phyloP scores from a whole-genome alignment of 495 filamentous ascomycete genomes.

The Penicillium ochrochloron region DNA sequence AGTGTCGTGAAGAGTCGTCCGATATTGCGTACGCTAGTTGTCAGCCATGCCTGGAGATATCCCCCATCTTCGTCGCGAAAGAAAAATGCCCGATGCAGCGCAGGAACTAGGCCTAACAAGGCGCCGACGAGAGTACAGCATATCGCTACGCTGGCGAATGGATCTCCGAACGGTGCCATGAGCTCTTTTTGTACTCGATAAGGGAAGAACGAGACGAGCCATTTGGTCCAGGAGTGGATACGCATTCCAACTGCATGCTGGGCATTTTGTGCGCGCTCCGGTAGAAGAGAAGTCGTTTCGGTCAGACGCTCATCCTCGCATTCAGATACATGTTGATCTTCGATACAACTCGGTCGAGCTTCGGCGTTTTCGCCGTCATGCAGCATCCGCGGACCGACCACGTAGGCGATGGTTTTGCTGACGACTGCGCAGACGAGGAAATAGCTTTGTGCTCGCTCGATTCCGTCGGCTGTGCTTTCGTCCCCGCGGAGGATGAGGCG shows the following conservation, averaged over 20 bases:
- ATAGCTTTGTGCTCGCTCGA: conserved; percentile 69
- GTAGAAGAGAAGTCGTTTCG: conserved; percentile 43
- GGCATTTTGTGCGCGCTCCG: neutral
- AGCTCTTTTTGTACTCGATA: neutral
- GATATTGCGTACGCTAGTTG: neutral
- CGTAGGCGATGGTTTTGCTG: conserved; percentile 66
- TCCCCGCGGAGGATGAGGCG: conserved; percentile 53
- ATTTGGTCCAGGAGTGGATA: conserved; percentile 9
- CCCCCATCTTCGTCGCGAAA: neutral
- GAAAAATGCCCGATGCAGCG: neutral
- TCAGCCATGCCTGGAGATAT: neutral
- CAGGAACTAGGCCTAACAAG: neutral
- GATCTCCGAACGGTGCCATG: neutral
- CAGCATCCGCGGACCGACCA: conserved; percentile 60
- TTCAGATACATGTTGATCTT: conserved; percentile 17
- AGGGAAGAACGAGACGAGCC: conserved; percentile 18
- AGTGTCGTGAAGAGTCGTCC: neutral
- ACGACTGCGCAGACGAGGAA: conserved; percentile 70
- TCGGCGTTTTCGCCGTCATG: conserved; percentile 34
- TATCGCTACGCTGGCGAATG: neutral
- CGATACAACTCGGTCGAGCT: conserved; percentile 12
- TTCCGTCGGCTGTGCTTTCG: conserved; percentile 52
- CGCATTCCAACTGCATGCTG: conserved; percentile 11
- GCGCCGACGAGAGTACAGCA: neutral
- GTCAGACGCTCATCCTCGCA: conserved; percentile 39